phyloP scores from a whole-genome alignment of 805 yeast genomes.

The Metschnikowia cubensis region DNA sequence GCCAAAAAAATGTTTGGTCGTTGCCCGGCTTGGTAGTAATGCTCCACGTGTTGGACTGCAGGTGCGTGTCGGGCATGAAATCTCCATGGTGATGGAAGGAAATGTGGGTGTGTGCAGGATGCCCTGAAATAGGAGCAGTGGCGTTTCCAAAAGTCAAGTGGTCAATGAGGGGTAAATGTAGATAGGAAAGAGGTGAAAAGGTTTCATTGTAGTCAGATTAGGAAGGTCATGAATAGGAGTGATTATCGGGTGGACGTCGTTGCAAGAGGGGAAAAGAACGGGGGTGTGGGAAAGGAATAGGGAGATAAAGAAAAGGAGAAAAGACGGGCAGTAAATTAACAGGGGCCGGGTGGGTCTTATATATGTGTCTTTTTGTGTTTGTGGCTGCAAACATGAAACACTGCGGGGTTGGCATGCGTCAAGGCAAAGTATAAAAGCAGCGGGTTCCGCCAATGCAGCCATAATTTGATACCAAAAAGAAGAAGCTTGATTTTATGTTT shows the following conservation, averaged over 20 bases:
- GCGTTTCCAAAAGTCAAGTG: no score
- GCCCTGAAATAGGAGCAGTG: neutral
- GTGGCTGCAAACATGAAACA: constrained; percentile 4
- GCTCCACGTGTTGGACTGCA: constrained; percentile 4
- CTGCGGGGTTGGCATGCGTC: neutral
- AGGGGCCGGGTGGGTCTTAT: neutral
- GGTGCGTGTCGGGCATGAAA: neutral
- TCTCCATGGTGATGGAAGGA: neutral
- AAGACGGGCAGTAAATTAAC: neutral
- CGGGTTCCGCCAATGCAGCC: neutral
- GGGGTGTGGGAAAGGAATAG: neutral
- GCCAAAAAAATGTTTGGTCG: no score
- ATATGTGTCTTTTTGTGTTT: neutral
- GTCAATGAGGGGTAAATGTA: neutral
- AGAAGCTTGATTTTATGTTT: no score
- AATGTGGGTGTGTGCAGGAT: constrained; percentile 1
- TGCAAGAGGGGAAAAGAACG: neutral
- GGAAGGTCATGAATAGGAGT: neutral
- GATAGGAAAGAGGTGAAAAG: neutral
- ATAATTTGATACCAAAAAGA: neutral
- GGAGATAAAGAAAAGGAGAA: neutral
- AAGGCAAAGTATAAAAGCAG: neutral
- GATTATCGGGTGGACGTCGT: neutral
- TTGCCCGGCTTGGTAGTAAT: no score
- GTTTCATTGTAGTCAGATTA: neutral